These are phyloP conservation scores for Mortierella polycephala DNA, from an alignment of 371 early-diverging fungal genomes.

Conservation along the genomic window DNA sequence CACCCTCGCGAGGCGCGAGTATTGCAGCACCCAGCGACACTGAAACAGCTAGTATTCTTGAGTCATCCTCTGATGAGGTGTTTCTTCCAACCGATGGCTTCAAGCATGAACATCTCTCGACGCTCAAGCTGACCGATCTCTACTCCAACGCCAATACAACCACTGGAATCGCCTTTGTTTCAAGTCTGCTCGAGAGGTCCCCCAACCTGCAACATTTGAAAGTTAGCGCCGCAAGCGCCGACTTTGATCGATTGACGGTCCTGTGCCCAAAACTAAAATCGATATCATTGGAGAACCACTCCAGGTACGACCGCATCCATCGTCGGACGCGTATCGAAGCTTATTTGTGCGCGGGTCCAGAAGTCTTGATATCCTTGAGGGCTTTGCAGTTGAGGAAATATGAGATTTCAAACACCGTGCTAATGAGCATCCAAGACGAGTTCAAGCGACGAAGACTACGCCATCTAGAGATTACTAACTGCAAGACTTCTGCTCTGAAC, in stretches of 20 bases:
- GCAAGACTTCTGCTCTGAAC: slow-evolving; percentile 1
- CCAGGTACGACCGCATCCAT: neutral
- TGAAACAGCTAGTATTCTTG: too few species aligned
- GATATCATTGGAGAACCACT: slow-evolving; percentile 5
- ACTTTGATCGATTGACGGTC: slow-evolving; percentile 4
- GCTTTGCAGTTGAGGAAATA: slow-evolving; percentile 1
- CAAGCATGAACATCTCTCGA: slow-evolving; percentile 5
- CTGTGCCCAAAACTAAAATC: slow-evolving; percentile 18
- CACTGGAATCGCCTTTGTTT: neutral
- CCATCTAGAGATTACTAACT: slow-evolving; percentile 14
- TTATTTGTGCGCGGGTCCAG: neutral
- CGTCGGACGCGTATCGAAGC: neutral
- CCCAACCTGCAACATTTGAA: slow-evolving; percentile 18
- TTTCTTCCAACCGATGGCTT: neutral
- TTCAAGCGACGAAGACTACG: slow-evolving; percentile 11
- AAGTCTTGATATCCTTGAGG: neutral
- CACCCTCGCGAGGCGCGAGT: too few species aligned
- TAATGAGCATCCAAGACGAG: neutral
- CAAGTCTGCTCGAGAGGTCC: slow-evolving; percentile 3
- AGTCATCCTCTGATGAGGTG: neutral
- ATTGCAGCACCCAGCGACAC: neutral
- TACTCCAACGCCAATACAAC: neutral
- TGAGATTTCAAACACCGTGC: neutral
- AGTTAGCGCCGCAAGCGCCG: neutral
- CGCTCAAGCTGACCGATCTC: slow-evolving; percentile 7